phyloP scores from a whole-genome alignment of 495 filamentous ascomycete species.

The Daldinia decipiens region DNA sequence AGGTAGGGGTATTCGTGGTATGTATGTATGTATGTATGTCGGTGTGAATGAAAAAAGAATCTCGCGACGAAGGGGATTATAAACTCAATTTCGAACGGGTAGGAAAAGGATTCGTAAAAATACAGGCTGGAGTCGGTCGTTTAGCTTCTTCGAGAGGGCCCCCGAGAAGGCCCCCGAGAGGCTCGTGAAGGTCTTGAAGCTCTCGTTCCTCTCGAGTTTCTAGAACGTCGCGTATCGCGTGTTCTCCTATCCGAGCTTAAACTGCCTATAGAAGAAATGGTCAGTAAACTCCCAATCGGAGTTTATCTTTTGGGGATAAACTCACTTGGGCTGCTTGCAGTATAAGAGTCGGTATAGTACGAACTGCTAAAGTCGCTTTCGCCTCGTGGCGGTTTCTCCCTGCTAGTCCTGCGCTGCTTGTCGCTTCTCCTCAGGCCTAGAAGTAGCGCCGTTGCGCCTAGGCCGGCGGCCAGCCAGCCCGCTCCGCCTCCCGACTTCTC shows the following conservation, averaged over 20 bases:
- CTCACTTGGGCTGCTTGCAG: slow-evolving; percentile 61
- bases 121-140: slow-evolving; percentile 30
- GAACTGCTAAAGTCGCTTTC: slow-evolving; percentile 58
- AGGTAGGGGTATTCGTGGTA: slow-evolving; percentile 15
- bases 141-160: slow-evolving; percentile 31
- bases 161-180: slow-evolving; percentile 34
- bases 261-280: slow-evolving; percentile 55
- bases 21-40: slow-evolving; percentile 23
- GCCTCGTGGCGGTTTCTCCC: slow-evolving; percentile 55
- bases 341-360: slow-evolving; percentile 60
- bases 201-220: slow-evolving; percentile 41
- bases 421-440: slow-evolving; percentile 80
- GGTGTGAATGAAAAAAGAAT: slow-evolving; percentile 19
- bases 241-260: slow-evolving; percentile 55
- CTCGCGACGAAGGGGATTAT: slow-evolving; percentile 17
- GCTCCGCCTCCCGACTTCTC: slow-evolving; percentile 60
- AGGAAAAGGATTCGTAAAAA: slow-evolving; percentile 13
- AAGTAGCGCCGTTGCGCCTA: slow-evolving; percentile 72
- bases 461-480: slow-evolving; percentile 61
- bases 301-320: slow-evolving; percentile 47
- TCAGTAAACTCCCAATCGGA: slow-evolving; percentile 44
- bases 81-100: slow-evolving; percentile 24
- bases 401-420: slow-evolving; percentile 55
- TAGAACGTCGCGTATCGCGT: slow-evolving; percentile 48
- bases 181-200: slow-evolving; percentile 36